A percentile compares a stretch with the other conserved stretches of the same genome.
phyloP scores from a whole-genome alignment of 768 basidiomycete genomes.

The Pleurotus platypus region DNA sequence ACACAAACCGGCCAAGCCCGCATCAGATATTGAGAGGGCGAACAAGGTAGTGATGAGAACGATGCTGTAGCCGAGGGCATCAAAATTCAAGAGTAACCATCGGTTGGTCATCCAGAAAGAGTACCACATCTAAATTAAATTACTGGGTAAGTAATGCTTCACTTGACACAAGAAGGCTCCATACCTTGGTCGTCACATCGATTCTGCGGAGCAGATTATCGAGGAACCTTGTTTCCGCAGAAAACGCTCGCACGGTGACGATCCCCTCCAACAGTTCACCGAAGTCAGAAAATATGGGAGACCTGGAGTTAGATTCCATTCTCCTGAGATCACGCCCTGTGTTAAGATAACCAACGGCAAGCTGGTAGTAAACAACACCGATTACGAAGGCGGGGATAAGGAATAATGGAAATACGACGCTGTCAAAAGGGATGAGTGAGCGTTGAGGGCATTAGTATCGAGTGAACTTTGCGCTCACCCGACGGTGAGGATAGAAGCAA shows the following conservation, averaged over 20 bases:
- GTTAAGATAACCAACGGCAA: constrained; percentile 71
- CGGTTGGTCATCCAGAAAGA: constrained; percentile 88
- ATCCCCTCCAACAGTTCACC: constrained; percentile 75
- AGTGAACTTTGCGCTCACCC: constrained; percentile 39
- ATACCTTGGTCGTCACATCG: constrained; percentile 73
- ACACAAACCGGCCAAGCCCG: constrained; percentile 67
- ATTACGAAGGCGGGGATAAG: constrained; percentile 73
- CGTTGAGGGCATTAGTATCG: neutral
- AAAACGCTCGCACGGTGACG: constrained; percentile 91
- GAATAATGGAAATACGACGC: constrained; percentile 80
- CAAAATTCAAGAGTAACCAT: constrained; percentile 83
- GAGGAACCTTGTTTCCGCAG: constrained; percentile 75
- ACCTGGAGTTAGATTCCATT: constrained; percentile 87
- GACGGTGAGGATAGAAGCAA: constrained; percentile 70
- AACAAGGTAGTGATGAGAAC: constrained; percentile 77
- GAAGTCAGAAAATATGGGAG: constrained; percentile 82
- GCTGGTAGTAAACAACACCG: constrained; percentile 65
- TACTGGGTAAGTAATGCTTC: neutral
- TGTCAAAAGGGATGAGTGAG: constrained; percentile 15
- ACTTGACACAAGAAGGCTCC: neutral
- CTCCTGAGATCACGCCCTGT: constrained; percentile 83
- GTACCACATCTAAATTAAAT: constrained; percentile 69
- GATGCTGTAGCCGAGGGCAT: constrained; percentile 67
- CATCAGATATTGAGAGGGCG: constrained; percentile 56
- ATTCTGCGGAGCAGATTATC: constrained; percentile 70